phyloP scores from a whole-genome alignment of 2,329 filamentous ascomycete species.

The Sporothrix humicola region DNA sequence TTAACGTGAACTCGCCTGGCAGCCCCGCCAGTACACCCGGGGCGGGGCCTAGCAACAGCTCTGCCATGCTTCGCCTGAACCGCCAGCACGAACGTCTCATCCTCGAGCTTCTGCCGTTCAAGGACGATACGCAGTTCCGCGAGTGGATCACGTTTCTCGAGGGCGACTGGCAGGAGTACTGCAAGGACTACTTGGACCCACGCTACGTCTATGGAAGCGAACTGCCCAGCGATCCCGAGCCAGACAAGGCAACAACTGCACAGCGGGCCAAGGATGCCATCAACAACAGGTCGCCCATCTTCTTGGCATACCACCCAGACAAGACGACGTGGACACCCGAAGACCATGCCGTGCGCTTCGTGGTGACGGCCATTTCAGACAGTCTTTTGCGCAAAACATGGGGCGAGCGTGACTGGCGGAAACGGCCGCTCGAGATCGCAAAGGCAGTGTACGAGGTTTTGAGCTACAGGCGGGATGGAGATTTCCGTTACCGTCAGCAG shows the following conservation, averaged over 20 bases:
- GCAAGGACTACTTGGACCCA: slow-evolving; percentile 43
- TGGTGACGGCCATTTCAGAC: slow-evolving; percentile 46
- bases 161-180: slow-evolving; percentile 49
- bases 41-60: neutral
- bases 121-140: slow-evolving; percentile 44
- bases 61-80: slow-evolving; percentile 36
- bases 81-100: slow-evolving; percentile 49
- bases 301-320: slow-evolving; percentile 47
- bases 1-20: neutral
- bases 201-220: neutral
- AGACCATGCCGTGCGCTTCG: slow-evolving; percentile 50
- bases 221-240: slow-evolving; percentile 41
- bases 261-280: slow-evolving; percentile 45
- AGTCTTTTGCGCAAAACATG: slow-evolving; percentile 46
- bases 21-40: neutral
- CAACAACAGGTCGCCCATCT: slow-evolving; percentile 42
- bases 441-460: slow-evolving; percentile 49
- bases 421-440: slow-evolving; percentile 43
- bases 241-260: slow-evolving; percentile 45
- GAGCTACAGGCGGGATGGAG: slow-evolving; percentile 44
- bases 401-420: slow-evolving; percentile 45
- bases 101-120: slow-evolving; percentile 50
- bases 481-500: slow-evolving; percentile 36
- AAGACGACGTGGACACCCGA: slow-evolving; percentile 47
- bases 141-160: slow-evolving; percentile 47